phyloP scores from a whole-genome alignment of 805 yeast genomes.

The Pichia pseudocactophila region DNA sequence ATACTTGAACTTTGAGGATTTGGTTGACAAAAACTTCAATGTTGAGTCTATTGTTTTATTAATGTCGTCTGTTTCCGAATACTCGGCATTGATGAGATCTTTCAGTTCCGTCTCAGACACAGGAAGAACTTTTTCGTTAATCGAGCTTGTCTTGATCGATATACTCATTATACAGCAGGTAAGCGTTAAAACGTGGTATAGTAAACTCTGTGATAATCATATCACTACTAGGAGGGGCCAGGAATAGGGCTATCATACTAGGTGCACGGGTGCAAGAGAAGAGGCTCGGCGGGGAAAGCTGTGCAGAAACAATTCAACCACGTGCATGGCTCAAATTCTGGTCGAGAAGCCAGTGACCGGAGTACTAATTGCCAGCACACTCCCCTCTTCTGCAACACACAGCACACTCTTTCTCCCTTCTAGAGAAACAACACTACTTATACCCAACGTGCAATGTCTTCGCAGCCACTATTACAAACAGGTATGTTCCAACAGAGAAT shows the following conservation, averaged over 20 bases:
- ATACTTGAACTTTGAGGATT: slow-evolving; percentile 50
- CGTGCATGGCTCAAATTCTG: too few relatives aligned
- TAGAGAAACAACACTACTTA: not conserved
- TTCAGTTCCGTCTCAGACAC: slow-evolving; percentile 13
- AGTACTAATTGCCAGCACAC: too few relatives aligned
- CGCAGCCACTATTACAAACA: slow-evolving; percentile 65
- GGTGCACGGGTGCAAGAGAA: too few relatives aligned
- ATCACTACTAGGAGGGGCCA: too few relatives aligned
- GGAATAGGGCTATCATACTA: too few relatives aligned
- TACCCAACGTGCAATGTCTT: slow-evolving; percentile 41
- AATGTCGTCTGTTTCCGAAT: not conserved
- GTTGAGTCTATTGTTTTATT: slow-evolving; percentile 26
- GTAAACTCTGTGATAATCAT: too few relatives aligned
- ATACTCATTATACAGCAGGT: not conserved
- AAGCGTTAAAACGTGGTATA: too few relatives aligned
- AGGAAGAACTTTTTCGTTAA: slow-evolving; percentile 8
- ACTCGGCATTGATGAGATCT: slow-evolving; percentile 6
- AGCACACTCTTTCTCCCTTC: not conserved
- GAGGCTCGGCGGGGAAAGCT: too few relatives aligned
- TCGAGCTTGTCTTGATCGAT: not conserved
- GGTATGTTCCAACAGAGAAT: slow-evolving; percentile 32
- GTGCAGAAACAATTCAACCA: too few relatives aligned
- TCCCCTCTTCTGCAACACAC: too few relatives aligned
- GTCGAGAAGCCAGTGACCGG: too few relatives aligned
- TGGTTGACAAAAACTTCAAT: slow-evolving; percentile 30